phyloP scores from a whole-genome alignment of 129 eudicot genomes.

The Helichrysum umbraculigerum region DNA sequence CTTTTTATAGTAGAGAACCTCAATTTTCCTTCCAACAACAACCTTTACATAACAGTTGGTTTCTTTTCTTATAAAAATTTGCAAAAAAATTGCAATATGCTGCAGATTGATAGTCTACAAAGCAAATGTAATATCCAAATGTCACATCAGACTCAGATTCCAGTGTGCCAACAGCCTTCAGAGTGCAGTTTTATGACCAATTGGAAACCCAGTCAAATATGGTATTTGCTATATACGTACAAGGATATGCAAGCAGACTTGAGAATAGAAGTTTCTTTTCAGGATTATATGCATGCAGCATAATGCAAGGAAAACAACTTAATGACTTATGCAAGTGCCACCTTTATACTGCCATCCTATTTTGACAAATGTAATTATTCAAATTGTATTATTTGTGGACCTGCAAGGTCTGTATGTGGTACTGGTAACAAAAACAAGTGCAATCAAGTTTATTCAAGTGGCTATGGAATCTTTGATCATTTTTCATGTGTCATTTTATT shows the following conservation, averaged over 20 bases:
- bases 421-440: too few relatives aligned
- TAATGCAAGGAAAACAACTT: conserved; percentile 50
- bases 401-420: conserved; percentile 34
- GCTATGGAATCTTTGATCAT: too few relatives aligned
- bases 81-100: conserved; percentile 10
- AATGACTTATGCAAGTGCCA: conserved; percentile 50
- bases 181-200: conserved; percentile 22
- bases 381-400: conserved; percentile 51
- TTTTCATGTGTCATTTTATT: too few relatives aligned
- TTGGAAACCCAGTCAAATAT: conserved; percentile 16
- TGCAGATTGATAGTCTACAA: conserved; percentile 25
- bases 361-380: conserved; percentile 43
- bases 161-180: conserved; percentile 27
- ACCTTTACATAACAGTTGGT: conserved; percentile 32
- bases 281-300: conserved; percentile 45
- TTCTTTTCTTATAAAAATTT: not conserved
- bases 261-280: conserved; percentile 39
- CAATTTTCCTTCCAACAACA: conserved; percentile 24
- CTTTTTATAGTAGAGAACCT: conserved; percentile 39
- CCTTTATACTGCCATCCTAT: conserved; percentile 43
- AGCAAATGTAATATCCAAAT: conserved; percentile 3
- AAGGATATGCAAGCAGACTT: conserved; percentile 37
- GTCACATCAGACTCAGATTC: conserved; percentile 23
- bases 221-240: conserved; percentile 33
- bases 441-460: too few relatives aligned